Percentiles rank a stretch among this genome's conserved stretches.
Evolutionary conservation across 768 basidiomycete genomes (phyloP).

Genomic region (Chalciporus chontae): DNA sequence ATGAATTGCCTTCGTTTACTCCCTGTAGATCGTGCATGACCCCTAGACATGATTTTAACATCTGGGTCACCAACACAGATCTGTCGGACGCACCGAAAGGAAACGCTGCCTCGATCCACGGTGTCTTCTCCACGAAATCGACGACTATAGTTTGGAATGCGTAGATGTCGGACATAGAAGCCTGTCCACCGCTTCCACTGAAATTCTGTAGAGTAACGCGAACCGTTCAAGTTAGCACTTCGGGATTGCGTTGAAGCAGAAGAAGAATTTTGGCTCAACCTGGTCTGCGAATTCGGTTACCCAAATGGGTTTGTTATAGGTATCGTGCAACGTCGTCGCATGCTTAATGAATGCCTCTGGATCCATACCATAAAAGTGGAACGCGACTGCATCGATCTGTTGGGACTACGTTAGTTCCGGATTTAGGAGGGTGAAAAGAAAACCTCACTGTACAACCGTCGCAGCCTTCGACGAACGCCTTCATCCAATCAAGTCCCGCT

Average conservation of each 20-base stretch:
- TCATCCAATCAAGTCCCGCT: conserved; percentile 64
- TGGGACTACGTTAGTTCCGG: not conserved
- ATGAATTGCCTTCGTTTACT: conserved; percentile 53
- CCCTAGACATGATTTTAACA: conserved; percentile 33
- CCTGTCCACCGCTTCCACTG: conserved; percentile 40
- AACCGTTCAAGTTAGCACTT: not conserved
- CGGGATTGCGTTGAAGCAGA: not conserved
- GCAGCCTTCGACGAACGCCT: conserved; percentile 53
- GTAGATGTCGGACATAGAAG: conserved; percentile 38
- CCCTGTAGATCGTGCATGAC: conserved; percentile 51
- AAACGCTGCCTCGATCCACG: conserved; percentile 41
- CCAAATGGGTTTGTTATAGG: conserved; percentile 48
- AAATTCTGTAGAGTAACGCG: conserved; percentile 44
- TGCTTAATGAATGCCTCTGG: conserved; percentile 49
- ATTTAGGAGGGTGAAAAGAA: not conserved
- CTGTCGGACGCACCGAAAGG: conserved; percentile 56
- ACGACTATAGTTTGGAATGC: conserved; percentile 46
- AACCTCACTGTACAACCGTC: conserved; percentile 47
- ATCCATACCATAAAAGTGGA: conserved; percentile 70
- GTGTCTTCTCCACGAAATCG: conserved; percentile 42
- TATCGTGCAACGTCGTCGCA: conserved; percentile 44
- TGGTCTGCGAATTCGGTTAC: conserved; percentile 74
- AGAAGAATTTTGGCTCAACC: conserved; percentile 30
- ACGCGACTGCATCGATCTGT: conserved; percentile 57
- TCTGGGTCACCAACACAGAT: not conserved